These are phyloP conservation scores for Blastomyces parvus DNA, from an alignment of 2,329 filamentous ascomycete genomes.

Conservation along the genomic window DNA sequence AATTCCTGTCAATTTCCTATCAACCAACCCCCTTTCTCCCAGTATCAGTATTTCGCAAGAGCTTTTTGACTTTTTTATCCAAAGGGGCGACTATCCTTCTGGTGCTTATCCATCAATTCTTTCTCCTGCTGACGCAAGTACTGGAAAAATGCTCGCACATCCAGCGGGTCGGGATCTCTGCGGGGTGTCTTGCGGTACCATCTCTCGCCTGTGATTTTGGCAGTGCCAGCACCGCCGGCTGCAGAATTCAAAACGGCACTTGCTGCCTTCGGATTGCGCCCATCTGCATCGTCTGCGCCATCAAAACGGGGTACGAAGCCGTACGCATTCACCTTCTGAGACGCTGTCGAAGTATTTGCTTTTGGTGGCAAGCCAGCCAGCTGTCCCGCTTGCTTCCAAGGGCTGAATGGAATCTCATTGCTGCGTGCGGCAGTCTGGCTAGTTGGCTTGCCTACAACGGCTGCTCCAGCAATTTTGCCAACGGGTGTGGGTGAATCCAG, in stretches of 20 bases:
- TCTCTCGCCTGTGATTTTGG: conserved; percentile 2
- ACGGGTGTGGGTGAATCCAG: conserved; percentile 1
- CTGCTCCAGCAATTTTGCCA: background rate
- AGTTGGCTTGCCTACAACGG: background rate
- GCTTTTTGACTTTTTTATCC: conserved; percentile 3
- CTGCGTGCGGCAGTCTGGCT: conserved; percentile 3
- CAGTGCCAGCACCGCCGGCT: background rate
- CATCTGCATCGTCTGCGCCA: conserved; percentile 19
- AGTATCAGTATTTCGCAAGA: background rate
- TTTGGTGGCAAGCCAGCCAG: conserved; percentile 19
- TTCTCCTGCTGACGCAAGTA: conserved; percentile 20
- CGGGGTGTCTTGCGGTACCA: conserved; percentile 16
- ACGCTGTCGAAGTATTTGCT: conserved; percentile 21
- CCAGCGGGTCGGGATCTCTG: conserved; percentile 15
- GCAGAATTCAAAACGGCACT: background rate
- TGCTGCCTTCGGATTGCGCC: background rate
- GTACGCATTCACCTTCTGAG: conserved; percentile 25
- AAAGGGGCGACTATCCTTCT: conserved; percentile 11
- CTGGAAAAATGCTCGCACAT: conserved; percentile 21
- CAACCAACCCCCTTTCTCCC: background rate
- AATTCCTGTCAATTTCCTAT: background rate
- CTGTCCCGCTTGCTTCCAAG: conserved; percentile 17
- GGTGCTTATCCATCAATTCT: conserved; percentile 18
- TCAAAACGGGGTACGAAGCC: conserved; percentile 25
- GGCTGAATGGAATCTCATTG: conserved; percentile 18